phyloP scores from a whole-genome alignment of 164 flowering plant species.

The Hamamelis virginiana region DNA sequence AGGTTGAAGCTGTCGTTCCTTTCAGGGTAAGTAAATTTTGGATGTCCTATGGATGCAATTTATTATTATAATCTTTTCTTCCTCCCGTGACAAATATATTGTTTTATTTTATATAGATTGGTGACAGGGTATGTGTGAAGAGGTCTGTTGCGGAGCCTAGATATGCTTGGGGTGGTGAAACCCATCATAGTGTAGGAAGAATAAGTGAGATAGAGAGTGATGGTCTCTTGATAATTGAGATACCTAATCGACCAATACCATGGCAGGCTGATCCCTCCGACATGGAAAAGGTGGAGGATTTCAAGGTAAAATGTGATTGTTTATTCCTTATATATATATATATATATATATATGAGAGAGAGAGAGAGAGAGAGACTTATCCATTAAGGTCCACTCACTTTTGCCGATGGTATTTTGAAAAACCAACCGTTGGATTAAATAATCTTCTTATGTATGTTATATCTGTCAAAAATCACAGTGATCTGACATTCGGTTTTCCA shows the following conservation, averaged over 20 bases:
- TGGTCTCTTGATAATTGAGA: constrained; percentile 88
- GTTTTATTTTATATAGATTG: constrained; percentile 55
- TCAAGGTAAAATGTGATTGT: constrained; percentile 56
- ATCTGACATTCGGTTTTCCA: too few relatives aligned
- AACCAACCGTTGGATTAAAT: too few relatives aligned
- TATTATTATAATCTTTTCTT: background rate
- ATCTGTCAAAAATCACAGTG: too few relatives aligned
- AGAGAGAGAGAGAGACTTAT: too few relatives aligned
- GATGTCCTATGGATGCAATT: background rate
- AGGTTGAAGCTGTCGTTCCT: constrained; percentile 91
- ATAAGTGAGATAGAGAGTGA: constrained; percentile 88
- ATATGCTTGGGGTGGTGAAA: constrained; percentile 99
- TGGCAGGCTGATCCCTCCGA: constrained; percentile 99
- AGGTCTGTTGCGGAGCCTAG: constrained; percentile 98
- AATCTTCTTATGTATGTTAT: too few relatives aligned
- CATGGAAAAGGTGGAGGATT: constrained; percentile 97
- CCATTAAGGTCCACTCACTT: too few relatives aligned
- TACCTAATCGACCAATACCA: constrained; percentile 83
- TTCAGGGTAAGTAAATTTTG: constrained; percentile 57
- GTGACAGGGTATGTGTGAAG: constrained; percentile 92
- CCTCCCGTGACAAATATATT: background rate
- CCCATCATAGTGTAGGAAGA: constrained; percentile 95
- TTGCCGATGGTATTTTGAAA: too few relatives aligned
- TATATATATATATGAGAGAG: too few relatives aligned
- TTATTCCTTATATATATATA: constrained; percentile 1